Conservation (phyloP, 2,329 filamentous ascomycete species). For the Didymella pinodella region DNA sequence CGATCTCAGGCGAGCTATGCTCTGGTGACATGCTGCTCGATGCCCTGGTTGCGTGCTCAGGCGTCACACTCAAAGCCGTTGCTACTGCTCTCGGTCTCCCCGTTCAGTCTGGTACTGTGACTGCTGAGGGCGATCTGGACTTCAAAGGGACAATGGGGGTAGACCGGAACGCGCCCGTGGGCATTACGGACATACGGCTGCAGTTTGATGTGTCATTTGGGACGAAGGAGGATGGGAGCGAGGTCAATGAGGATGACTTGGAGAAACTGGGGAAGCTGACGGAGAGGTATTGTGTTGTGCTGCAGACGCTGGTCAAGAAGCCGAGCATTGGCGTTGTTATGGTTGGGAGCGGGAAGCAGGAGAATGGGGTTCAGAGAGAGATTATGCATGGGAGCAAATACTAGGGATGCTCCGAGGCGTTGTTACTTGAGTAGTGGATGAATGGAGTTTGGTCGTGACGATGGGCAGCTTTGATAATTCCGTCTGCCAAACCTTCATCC, state of each 20-base stretch:
- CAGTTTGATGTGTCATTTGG: constrained; percentile 55
- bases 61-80: constrained; percentile 61
- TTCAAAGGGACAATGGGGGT: constrained; percentile 61
- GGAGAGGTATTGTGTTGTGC: constrained; percentile 59
- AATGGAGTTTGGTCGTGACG: too few species aligned
- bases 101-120: constrained; percentile 54
- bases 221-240: constrained; percentile 38
- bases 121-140: constrained; percentile 58
- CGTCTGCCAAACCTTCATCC: too few species aligned
- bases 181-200: constrained; percentile 57
- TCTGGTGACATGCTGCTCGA: constrained; percentile 61
- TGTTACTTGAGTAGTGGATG: too few species aligned
- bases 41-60: constrained; percentile 59
- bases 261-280: constrained; percentile 58
- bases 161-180: constrained; percentile 56
- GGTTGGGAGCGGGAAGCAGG: constrained; percentile 34
- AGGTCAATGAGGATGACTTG: constrained; percentile 54
- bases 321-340: constrained; percentile 40
- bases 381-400: constrained; percentile 27
- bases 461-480: too few species aligned
- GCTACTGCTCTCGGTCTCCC: constrained; percentile 58
- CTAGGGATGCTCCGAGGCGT: background rate
- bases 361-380: constrained; percentile 30
- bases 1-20: constrained; percentile 59
- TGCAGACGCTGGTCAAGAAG: constrained; percentile 46